phyloP scores from a whole-genome alignment of 2,329 filamentous ascomycete genomes.

The Xylariaceae sp. region DNA sequence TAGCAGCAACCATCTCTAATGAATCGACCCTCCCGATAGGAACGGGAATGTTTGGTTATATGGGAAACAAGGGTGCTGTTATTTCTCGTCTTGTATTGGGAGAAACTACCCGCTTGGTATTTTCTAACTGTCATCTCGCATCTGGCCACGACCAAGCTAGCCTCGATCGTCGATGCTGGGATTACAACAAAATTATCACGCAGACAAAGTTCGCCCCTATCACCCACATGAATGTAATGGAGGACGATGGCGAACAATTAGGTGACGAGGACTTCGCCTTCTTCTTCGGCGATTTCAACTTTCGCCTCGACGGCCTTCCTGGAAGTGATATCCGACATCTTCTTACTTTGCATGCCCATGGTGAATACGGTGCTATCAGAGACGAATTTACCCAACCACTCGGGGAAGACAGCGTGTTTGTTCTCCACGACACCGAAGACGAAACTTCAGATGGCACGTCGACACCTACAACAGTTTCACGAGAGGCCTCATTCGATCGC shows the following conservation, averaged over 20 bases:
- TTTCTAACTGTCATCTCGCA: conserved; percentile 86
- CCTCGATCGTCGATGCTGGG: conserved; percentile 84
- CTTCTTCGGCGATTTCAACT: conserved; percentile 96
- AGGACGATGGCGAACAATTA: conserved; percentile 64
- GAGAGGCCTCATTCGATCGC: conserved; percentile 31
- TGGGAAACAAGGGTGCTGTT: conserved; percentile 94
- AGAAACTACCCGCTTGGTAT: conserved; percentile 82
- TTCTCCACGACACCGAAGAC: conserved; percentile 46
- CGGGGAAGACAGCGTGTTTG: conserved; percentile 47
- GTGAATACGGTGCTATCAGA: conserved; percentile 62
- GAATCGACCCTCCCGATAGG: conserved; percentile 80
- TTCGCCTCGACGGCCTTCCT: conserved; percentile 79
- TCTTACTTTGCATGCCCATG: conserved; percentile 73
- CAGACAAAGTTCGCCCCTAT: conserved; percentile 77
- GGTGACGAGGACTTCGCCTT: conserved; percentile 92
- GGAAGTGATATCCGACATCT: conserved; percentile 85
- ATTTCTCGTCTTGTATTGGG: conserved; percentile 77
- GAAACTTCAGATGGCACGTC: conserved; percentile 36
- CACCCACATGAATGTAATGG: conserved; percentile 56
- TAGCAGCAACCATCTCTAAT: conserved; percentile 69
- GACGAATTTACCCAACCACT: conserved; percentile 36
- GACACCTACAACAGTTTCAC: conserved; percentile 31
- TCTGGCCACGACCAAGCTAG: conserved; percentile 75
- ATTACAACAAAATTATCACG: conserved; percentile 69
- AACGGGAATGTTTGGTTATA: conserved; percentile 84